Evolutionary conservation across 371 early-diverging fungal genomes (phyloP).

Genomic region (Lichtheimia ornata): DNA sequence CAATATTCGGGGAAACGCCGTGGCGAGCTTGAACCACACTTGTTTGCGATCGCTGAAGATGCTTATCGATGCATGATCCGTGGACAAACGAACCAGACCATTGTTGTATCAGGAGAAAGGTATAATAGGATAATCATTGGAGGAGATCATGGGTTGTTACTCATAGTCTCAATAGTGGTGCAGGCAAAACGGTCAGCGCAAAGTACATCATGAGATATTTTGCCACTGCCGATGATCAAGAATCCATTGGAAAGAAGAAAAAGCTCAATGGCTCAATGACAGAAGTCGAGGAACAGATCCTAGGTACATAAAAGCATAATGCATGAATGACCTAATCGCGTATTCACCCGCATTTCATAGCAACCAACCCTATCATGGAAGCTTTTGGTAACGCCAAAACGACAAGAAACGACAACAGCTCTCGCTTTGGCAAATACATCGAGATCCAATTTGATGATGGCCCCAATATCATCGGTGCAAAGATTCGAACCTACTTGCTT

Average conservation of each 20-base stretch:
- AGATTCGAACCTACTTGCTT: conserved; percentile 95
- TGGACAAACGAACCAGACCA: conserved; percentile 90
- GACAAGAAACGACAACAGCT: conserved; percentile 97
- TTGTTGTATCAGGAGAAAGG: conserved; percentile 97
- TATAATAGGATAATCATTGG: conserved; percentile 11
- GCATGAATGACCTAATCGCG: conserved; percentile 1
- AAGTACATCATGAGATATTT: conserved; percentile 97
- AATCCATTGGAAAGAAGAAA: conserved; percentile 26
- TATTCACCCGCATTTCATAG: conserved; percentile 20
- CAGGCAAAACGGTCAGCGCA: conserved; percentile 93
- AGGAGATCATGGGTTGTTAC: background rate
- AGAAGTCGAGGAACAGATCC: conserved; percentile 75
- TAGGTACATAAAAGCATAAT: conserved; percentile 27
- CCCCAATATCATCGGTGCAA: conserved; percentile 91
- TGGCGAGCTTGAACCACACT: conserved; percentile 95
- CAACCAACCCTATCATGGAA: conserved; percentile 99
- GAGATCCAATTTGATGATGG: conserved; percentile 84
- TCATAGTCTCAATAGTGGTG: conserved; percentile 52
- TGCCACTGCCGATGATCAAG: conserved; percentile 79
- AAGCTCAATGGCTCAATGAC: conserved; percentile 49
- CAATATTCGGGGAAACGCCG: conserved; percentile 89
- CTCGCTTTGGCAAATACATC: conserved; percentile 99
- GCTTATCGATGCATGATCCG: conserved; percentile 92
- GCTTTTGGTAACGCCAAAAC: conserved; percentile 99
- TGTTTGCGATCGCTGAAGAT: conserved; percentile 97